phyloP scores from a whole-genome alignment of 306 rosid genomes.

The Dalbergia cultrata region DNA sequence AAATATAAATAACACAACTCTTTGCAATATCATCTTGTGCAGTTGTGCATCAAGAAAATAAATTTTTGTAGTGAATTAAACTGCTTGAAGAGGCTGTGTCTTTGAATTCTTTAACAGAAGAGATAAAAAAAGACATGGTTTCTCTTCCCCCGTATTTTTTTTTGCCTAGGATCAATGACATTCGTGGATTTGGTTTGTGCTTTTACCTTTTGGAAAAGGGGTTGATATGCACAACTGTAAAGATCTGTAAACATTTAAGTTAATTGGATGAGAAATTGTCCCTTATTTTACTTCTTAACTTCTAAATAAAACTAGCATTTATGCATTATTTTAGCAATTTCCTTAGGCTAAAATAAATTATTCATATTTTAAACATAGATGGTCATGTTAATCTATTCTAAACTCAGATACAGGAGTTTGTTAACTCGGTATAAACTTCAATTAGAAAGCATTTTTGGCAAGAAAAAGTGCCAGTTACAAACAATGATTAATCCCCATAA shows the following conservation, averaged over 20 bases:
- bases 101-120: background rate
- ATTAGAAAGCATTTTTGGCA: background rate
- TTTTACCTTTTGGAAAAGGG: background rate
- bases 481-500: background rate
- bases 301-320: background rate
- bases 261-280: background rate
- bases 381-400: background rate
- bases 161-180: background rate
- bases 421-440: background rate
- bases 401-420: slow-evolving; percentile 5
- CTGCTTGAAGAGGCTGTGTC: background rate
- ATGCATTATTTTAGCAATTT: background rate
- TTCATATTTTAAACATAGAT: background rate
- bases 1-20: no score
- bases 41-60: background rate
- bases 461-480: no score
- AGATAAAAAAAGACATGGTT: background rate
- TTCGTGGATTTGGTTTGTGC: background rate
- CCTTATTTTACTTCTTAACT: background rate
- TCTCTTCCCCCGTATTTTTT: background rate
- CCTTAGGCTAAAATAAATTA: background rate
- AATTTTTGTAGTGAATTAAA: background rate
- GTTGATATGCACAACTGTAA: background rate
- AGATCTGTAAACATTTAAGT: background rate
- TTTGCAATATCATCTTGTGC: slow-evolving; percentile 29